These are phyloP conservation scores for Coemansia interrupta DNA, from an alignment of 192 early-diverging fungal genomes.

Conservation along the genomic window DNA sequence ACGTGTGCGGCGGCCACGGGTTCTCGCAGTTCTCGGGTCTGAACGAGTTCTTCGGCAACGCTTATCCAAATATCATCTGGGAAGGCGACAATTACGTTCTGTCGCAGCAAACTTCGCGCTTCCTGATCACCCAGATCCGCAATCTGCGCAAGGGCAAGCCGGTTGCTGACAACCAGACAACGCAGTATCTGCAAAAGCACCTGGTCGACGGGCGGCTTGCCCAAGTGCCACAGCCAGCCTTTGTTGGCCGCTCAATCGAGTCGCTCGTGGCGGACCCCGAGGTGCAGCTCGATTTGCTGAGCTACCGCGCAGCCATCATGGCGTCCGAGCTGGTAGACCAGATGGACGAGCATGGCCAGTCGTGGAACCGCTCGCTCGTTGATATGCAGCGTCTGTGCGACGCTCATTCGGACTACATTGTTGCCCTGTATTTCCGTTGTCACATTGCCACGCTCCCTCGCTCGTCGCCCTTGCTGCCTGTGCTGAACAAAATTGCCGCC, in stretches of 20 bases:
- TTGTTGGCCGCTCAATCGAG: slow-evolving; percentile 40
- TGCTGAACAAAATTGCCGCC: slow-evolving; percentile 40
- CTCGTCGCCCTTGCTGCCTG: slow-evolving; percentile 31
- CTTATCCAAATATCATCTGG: slow-evolving; percentile 73
- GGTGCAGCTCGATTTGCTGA: slow-evolving; percentile 66
- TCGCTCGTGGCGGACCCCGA: slow-evolving; percentile 55
- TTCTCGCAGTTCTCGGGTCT: slow-evolving; percentile 74
- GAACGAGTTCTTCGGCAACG: slow-evolving; percentile 63
- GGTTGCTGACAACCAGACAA: slow-evolving; percentile 32
- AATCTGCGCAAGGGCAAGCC: slow-evolving; percentile 53
- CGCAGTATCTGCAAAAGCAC: slow-evolving; percentile 31
- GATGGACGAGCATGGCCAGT: slow-evolving; percentile 59
- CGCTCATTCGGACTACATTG: slow-evolving; percentile 75
- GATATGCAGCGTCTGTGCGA: slow-evolving; percentile 69
- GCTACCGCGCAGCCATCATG: slow-evolving; percentile 69
- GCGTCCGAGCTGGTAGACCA: slow-evolving; percentile 60
- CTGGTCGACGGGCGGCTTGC: slow-evolving; percentile 14
- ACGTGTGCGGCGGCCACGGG: slow-evolving; percentile 75
- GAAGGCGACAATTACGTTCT: slow-evolving; percentile 85
- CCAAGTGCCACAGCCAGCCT: slow-evolving; percentile 1
- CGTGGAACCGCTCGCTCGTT: slow-evolving; percentile 75
- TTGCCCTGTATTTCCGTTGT: slow-evolving; percentile 70
- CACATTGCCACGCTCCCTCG: slow-evolving; percentile 44
- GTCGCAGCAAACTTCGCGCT: slow-evolving; percentile 81
- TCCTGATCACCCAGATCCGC: slow-evolving; percentile 68